Evolutionary conservation across 495 filamentous ascomycete genomes (phyloP).

Genomic region (Lichina pygmaea): DNA sequence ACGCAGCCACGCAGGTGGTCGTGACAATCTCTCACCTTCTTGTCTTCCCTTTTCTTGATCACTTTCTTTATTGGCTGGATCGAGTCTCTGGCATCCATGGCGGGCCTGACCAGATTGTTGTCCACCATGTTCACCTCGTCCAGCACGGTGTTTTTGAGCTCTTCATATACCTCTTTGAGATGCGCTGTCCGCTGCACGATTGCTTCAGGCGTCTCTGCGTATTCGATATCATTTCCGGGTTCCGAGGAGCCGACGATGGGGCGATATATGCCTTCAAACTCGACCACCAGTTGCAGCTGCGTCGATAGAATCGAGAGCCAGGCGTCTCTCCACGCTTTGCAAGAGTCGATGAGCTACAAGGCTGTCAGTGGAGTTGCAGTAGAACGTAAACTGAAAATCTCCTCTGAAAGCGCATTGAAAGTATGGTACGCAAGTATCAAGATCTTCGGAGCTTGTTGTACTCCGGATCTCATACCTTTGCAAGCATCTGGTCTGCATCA

Average conservation of each 20-base stretch:
- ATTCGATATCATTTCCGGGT: conserved; percentile 19
- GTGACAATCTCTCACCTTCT: conserved; percentile 26
- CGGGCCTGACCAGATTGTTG: conserved; percentile 40
- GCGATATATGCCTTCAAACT: conserved; percentile 58
- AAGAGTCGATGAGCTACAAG: conserved; percentile 50
- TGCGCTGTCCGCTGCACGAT: conserved; percentile 38
- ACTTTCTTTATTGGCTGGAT: conserved; percentile 61
- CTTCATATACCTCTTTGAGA: conserved; percentile 42
- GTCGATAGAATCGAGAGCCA: conserved; percentile 51
- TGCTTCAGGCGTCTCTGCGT: conserved; percentile 30
- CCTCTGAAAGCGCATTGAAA: too few species aligned
- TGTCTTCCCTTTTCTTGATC: conserved; percentile 78
- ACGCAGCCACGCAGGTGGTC: not conserved
- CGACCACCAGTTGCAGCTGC: conserved; percentile 40
- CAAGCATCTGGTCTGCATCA: conserved; percentile 53
- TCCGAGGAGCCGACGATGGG: conserved; percentile 46
- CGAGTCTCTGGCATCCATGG: conserved; percentile 39
- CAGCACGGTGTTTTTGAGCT: conserved; percentile 46
- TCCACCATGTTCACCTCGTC: conserved; percentile 56
- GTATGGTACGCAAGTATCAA: not conserved
- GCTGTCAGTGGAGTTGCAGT: conserved; percentile 1
- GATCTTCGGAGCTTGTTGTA: not conserved
- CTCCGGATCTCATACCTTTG: conserved; percentile 22
- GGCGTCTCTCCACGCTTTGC: conserved; percentile 59
- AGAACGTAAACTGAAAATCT: not conserved